A percentile compares a stretch with the other conserved stretches of the same genome.
phyloP scores from a whole-genome alignment of 225 moss, liverwort and hornwort genomes.

The Asterella californica region DNA sequence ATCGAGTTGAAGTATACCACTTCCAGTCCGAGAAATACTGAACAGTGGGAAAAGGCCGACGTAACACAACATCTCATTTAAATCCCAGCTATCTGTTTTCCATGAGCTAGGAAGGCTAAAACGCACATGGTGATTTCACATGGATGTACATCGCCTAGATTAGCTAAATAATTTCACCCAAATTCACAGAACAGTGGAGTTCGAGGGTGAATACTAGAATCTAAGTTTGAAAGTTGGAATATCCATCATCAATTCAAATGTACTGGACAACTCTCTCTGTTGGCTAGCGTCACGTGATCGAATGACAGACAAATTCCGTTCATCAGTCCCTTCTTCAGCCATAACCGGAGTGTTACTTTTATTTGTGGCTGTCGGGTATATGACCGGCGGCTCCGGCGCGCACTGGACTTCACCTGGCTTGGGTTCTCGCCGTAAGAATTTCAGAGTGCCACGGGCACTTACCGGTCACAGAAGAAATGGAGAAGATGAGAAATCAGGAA shows the following conservation, averaged over 20 bases:
- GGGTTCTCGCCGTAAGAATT: not conserved
- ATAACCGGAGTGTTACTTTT: not conserved
- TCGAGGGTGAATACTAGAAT: not conserved
- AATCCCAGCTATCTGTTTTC: no score
- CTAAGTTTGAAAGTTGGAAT: conserved; percentile 1
- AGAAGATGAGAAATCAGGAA: not conserved
- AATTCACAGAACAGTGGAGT: not conserved
- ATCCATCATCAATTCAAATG: not conserved
- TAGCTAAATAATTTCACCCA: not conserved
- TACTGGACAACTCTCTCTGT: not conserved
- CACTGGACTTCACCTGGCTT: not conserved
- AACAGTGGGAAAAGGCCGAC: no score
- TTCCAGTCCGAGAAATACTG: no score
- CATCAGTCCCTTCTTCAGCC: not conserved
- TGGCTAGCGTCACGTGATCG: not conserved
- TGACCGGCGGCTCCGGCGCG: not conserved
- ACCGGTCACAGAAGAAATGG: not conserved
- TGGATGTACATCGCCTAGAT: no score
- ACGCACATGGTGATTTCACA: no score
- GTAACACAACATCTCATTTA: no score
- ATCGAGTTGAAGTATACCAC: no score
- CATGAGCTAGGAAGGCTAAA: no score
- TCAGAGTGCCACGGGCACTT: not conserved
- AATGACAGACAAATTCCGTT: not conserved
- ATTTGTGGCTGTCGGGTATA: not conserved